Conservation (phyloP, 352 stramenopile genomes). For the Phytopythium vexans region DNA sequence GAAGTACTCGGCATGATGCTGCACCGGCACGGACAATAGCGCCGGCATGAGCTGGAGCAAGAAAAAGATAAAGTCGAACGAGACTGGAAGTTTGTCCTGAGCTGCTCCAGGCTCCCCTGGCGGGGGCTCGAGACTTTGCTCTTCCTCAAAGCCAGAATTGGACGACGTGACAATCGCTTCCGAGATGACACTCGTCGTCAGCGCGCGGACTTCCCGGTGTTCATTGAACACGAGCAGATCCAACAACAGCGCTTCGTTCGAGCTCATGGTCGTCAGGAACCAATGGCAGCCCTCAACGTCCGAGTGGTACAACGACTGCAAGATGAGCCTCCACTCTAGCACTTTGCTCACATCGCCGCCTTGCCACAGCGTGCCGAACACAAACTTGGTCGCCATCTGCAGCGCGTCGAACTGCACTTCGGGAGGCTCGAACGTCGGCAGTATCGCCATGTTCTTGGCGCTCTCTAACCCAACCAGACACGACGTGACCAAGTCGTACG, state of each 20-base stretch:
- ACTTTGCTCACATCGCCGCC: conserved; percentile 66
- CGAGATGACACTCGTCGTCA: conserved; percentile 65
- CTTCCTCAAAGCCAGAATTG: conserved; percentile 45
- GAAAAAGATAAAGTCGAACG: conserved; percentile 83
- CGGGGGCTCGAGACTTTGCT: conserved; percentile 4
- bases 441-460: conserved; percentile 32
- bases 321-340: conserved; percentile 68
- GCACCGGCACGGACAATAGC: conserved; percentile 60
- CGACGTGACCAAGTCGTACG: conserved; percentile 64
- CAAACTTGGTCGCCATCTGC: conserved; percentile 80
- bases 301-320: conserved; percentile 69
- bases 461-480: conserved; percentile 48
- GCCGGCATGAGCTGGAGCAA: conserved; percentile 77
- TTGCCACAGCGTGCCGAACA: conserved; percentile 87
- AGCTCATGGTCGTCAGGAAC: conserved; percentile 58
- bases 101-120: conserved; percentile 7
- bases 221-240: conserved; percentile 75
- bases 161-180: conserved; percentile 66
- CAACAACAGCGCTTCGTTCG: conserved; percentile 62
- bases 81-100: conserved; percentile 42
- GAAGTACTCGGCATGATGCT: conserved; percentile 75
- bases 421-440: conserved; percentile 54
- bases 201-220: conserved; percentile 59
- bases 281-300: conserved; percentile 68
- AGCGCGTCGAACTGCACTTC: conserved; percentile 71